Percentiles rank a stretch among this genome's conserved stretches.
Conservation (phyloP, 2,329 filamentous ascomycete genomes). For the Triangularia verruculosa region DNA sequence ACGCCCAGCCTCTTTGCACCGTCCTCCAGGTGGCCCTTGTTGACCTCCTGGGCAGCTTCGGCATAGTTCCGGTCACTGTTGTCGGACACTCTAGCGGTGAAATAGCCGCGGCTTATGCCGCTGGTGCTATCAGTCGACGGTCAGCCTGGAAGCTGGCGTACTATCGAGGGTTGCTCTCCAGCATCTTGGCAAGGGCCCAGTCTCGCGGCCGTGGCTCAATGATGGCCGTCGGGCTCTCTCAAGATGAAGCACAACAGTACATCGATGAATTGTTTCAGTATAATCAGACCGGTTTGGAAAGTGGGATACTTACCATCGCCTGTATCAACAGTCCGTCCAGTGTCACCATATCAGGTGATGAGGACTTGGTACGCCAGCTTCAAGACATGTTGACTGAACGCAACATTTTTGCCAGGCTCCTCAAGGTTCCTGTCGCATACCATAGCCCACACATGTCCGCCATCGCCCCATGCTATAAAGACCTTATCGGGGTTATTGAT, state of each 20-base stretch:
- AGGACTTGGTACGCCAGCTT: constrained; percentile 25
- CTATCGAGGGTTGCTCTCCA: constrained; percentile 29
- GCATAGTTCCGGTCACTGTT: constrained; percentile 28
- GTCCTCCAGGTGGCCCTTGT: constrained; percentile 37
- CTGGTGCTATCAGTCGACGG: constrained; percentile 27
- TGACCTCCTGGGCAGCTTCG: constrained; percentile 32
- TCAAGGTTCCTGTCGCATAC: constrained; percentile 37
- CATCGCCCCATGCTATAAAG: constrained; percentile 11
- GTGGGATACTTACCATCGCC: constrained; percentile 25
- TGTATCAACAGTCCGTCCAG: constrained; percentile 35
- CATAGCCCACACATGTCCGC: constrained; percentile 18
- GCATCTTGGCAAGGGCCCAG: neutral
- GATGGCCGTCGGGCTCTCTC: constrained; percentile 32
- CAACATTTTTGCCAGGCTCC: constrained; percentile 12
- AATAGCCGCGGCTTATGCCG: constrained; percentile 35
- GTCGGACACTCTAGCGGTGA: constrained; percentile 39
- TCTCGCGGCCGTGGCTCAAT: constrained; percentile 26
- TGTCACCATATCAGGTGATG: constrained; percentile 31
- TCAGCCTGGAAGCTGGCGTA: constrained; percentile 36
- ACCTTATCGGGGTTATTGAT: neutral
- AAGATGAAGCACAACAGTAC: constrained; percentile 25
- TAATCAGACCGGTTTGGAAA: constrained; percentile 10
- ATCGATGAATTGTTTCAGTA: constrained; percentile 9
- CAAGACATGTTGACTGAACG: constrained; percentile 12
- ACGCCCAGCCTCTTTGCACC: constrained; percentile 34